Base-by-base conservation (phyloP, 192 early-diverging fungal genomes). In the Phycomyces blakesleeanus region DNA sequence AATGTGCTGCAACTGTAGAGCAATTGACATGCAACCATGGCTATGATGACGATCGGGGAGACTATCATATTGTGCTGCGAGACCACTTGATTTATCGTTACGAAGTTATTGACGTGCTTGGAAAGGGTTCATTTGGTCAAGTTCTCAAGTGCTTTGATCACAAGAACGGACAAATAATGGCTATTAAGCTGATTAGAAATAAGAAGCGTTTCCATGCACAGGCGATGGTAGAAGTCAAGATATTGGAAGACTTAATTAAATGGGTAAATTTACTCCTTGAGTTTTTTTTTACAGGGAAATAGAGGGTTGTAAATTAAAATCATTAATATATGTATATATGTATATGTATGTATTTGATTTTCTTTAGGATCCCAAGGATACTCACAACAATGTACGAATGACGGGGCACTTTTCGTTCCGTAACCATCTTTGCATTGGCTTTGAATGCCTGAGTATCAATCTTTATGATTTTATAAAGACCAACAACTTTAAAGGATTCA, bases 381-480 rank as follows among this genome's bases (percentile, higher is more conserved):
- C 76, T n/a, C 83, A 90, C 69, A 84, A 92, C 69, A 80, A 88
- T 37, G 80, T 99, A 50, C 90, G 94, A 44, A 96, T 98, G 86
- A 83, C 85, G 2, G 94, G 92, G 20, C 83, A 87, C 67, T 99
- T 99, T 75, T 88, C 91, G 52, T 99, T 99, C 82, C 85, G 97
- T 54, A 93, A 89, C 62, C 97, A 99, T 75, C 75, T 99, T 55
- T 98, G 96, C 68, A 94, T 99, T 63, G 91, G 87, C 2, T 94
- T 91, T 76, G 97, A 99, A 75, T 84, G 93, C 55, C 80, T 99
- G 42, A 91, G 90, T 26, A 88, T 93, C 59, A 99, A 99, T 63
- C 76, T 99, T 59, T 99, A 99, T 73, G 97, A 99, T 68, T 98
- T 94, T 78, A 87, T 99, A 61, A 96, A 96, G 78, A 90, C 85